Base-by-base conservation (phyloP, 192 early-diverging fungal genomes). In the Nowakowskiella sp. region DNA sequence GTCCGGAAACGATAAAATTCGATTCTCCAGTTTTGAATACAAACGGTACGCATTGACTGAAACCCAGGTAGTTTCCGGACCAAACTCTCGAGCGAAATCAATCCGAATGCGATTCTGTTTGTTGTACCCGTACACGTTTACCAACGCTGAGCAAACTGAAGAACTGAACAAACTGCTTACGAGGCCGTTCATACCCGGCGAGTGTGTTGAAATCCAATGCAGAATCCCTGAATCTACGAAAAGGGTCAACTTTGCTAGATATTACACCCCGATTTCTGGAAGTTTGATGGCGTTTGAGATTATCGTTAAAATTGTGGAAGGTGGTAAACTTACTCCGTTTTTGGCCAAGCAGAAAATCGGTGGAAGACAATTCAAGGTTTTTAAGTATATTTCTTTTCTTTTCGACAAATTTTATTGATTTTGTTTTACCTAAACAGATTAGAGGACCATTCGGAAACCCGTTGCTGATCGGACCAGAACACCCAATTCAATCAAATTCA, bases 361-460 rank as follows among this genome's bases (percentile, higher is more conserved):
- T 9, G 55, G 61, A 22, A 25, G 60, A 25, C 60, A 61, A 25
- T 60, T 58, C 54, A 69, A 68, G n/a, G n/a, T n/a, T n/a, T n/a
- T n/a, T n/a, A n/a, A n/a, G n/a, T n/a, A n/a, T n/a, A n/a, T n/a
- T n/a, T n/a, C n/a, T n/a, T n/a, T n/a, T n/a, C n/a, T n/a, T n/a
- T n/a, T n/a, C n/a, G n/a, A n/a, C n/a, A n/a, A n/a, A n/a, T n/a
- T n/a, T n/a, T n/a, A n/a, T n/a, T n/a, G n/a, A n/a, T n/a, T n/a
- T n/a, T n/a, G n/a, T n/a, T n/a, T n/a, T n/a, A n/a, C n/a, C n/a
- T n/a, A n/a, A n/a, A n/a, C 22, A 61, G 28, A 61, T 61, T 25
- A 25, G 60, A 16, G 60, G 60, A 13, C 60, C 60, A 24, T 59
- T 61, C 31, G 60, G 60, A 4, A 27, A 26, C 13, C 47, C 49